Base-by-base conservation (phyloP, 225 moss, liverwort and hornwort species). In the Thuidium tamariscinum region DNA sequence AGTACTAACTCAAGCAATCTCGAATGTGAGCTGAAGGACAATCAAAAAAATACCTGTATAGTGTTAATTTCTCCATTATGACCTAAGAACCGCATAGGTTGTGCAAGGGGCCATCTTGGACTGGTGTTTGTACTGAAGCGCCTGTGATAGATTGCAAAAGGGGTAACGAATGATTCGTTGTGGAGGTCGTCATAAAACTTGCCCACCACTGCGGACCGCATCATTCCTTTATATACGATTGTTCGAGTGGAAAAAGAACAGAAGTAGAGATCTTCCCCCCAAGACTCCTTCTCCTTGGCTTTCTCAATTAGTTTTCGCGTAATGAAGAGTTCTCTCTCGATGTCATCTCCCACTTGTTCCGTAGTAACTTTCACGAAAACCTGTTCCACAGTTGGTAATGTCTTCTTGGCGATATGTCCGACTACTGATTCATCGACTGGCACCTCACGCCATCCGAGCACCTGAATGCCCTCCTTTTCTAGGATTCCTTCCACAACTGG, bases 31-130 rank as follows among this genome's bases (percentile, higher is more conserved):
- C 32, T 77, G n/a, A 39, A 83, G 39, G 78, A 73, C 41, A 9
- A 82, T 73, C 57, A 79, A 41, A 78, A 52, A 74, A 86, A 75
- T 89, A 95, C 97, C 95, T 97, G 97, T 77, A 97, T 88, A 62
- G 97, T 97, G 74, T 97, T 97, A 73, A 97, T 97, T 89, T 97
- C 97, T 65, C 97, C 97, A 87, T 97, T 97, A 77, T 97, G 97
- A 74, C 97, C 97, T 85, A 97, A 81, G 90, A 97, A 97, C 82
- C 97, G 92, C 97, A 97, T 96, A 16, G 97, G 97, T 88, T 97
- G 97, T 63, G 97, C 97, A 84, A 97, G 93, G 29, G 95, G 95
- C 97, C 97, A 97, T 84, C 96, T 92, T 86, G 97, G 97, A 88
- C 87, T 97, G 26, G 97, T 97, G 79, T 97, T 97, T 26, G 97